A percentile compares a stretch with the other conserved stretches of the same genome.
phyloP scores from a whole-genome alignment of 352 stramenopile species.

The Pilasporangium apinafurcum region DNA sequence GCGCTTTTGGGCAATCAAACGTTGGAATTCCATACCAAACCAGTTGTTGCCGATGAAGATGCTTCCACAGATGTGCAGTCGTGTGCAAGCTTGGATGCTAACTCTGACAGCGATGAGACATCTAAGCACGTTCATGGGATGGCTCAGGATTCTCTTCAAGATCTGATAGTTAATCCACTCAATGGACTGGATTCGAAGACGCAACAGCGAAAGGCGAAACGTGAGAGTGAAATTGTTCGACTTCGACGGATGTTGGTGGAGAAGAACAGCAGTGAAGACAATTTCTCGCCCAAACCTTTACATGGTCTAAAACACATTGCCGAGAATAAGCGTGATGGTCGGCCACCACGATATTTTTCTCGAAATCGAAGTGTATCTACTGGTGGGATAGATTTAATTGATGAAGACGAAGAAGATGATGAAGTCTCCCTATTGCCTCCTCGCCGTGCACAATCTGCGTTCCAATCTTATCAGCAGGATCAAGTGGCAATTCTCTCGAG shows the following conservation, averaged over 20 bases:
- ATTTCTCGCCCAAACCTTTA: too few species aligned
- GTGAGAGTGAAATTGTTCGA: conserved; percentile 69
- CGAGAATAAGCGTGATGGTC: neutral
- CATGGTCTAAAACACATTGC: too few species aligned
- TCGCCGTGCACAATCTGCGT: conserved; percentile 50
- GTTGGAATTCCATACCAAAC: too few species aligned
- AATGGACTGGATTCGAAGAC: too few species aligned
- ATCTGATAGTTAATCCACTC: too few species aligned
- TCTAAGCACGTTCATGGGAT: neutral
- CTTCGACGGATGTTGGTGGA: conserved; percentile 70
- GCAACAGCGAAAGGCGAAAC: conserved; percentile 10
- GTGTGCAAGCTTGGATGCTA: neutral
- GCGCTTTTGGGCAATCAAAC: too few species aligned
- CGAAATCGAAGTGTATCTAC: conserved; percentile 38
- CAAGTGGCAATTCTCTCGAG: conserved; percentile 54
- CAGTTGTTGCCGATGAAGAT: neutral
- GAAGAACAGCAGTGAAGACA: conserved; percentile 20
- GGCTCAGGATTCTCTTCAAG: neutral
- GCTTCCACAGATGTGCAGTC: neutral
- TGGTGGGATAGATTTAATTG: conserved; percentile 25
- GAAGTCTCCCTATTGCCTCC: conserved; percentile 37
- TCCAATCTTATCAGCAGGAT: conserved; percentile 38
- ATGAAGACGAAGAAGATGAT: conserved; percentile 33
- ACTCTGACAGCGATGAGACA: conserved; percentile 6
- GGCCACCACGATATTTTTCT: conserved; percentile 1